Percentiles rank a stretch among this genome's conserved stretches.
Evolutionary conservation across 495 filamentous ascomycete species (phyloP).

Genomic region (Trichoderma virens): DNA sequence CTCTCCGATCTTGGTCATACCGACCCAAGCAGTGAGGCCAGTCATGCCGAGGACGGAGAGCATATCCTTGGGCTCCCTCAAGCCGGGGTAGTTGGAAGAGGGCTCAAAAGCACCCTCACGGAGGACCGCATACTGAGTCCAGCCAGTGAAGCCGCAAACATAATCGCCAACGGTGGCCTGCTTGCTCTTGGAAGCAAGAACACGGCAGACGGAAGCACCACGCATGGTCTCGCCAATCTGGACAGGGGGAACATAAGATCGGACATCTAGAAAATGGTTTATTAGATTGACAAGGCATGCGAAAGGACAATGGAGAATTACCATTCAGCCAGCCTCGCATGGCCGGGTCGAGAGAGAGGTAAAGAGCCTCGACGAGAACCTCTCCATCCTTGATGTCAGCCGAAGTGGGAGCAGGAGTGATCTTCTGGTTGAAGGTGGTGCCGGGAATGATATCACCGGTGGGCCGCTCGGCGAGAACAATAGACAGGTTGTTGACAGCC

Average conservation of each 20-base stretch:
- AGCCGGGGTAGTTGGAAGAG: slow-evolving; percentile 36
- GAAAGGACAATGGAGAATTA: slow-evolving; percentile 9
- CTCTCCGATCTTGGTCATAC: slow-evolving; percentile 50
- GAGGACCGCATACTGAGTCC: slow-evolving; percentile 55
- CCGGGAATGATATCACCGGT: slow-evolving; percentile 29
- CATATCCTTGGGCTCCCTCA: slow-evolving; percentile 47
- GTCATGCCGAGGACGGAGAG: slow-evolving; percentile 51
- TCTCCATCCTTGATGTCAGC: slow-evolving; percentile 43
- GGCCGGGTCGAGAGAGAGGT: slow-evolving; percentile 64
- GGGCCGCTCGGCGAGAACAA: slow-evolving; percentile 40
- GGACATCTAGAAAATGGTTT: slow-evolving; percentile 30
- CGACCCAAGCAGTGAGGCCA: slow-evolving; percentile 62
- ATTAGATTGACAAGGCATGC: not conserved
- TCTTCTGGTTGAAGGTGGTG: slow-evolving; percentile 43
- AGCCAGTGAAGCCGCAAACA: slow-evolving; percentile 45
- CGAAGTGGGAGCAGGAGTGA: slow-evolving; percentile 31
- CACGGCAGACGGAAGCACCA: slow-evolving; percentile 46
- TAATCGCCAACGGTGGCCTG: slow-evolving; percentile 46
- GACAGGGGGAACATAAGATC: slow-evolving; percentile 60
- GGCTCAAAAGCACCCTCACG: slow-evolving; percentile 36
- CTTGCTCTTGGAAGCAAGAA: slow-evolving; percentile 32
- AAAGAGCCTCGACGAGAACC: slow-evolving; percentile 55
- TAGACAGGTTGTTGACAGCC: slow-evolving; percentile 26
- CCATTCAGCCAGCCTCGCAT: slow-evolving; percentile 61
- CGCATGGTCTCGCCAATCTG: slow-evolving; percentile 57